Conservation (phyloP, 441 rosid species). For the Croton setiger region DNA sequence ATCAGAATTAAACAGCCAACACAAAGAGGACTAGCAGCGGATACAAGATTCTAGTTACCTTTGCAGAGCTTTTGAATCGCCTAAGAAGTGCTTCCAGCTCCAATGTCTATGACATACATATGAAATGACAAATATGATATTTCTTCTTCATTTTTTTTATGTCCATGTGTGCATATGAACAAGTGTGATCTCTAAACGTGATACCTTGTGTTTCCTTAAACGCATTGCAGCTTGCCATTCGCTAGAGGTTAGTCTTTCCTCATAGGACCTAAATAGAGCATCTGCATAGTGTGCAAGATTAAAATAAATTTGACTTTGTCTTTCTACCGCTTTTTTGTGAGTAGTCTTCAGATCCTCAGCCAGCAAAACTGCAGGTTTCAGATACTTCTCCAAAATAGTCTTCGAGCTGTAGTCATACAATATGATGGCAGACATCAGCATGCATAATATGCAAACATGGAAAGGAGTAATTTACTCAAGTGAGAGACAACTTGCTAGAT, state of each 20-base stretch:
- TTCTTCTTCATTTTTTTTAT: background rate
- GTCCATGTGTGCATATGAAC: too few relatives aligned
- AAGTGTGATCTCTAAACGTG: background rate
- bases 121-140: background rate
- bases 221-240: slow-evolving; percentile 99
- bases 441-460: slow-evolving; percentile 19
- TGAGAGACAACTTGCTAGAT: slow-evolving; percentile 80
- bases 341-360: slow-evolving; percentile 54
- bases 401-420: slow-evolving; percentile 64
- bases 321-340: slow-evolving; percentile 64
- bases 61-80: slow-evolving; percentile 61
- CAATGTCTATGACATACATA: slow-evolving; percentile 38
- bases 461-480: slow-evolving; percentile 18
- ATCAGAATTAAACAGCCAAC: slow-evolving; percentile 10
- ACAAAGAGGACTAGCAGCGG: background rate
- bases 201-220: slow-evolving; percentile 90
- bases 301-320: slow-evolving; percentile 85
- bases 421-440: slow-evolving; percentile 20
- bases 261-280: slow-evolving; percentile 83
- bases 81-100: slow-evolving; percentile 78
- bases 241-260: slow-evolving; percentile 85
- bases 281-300: slow-evolving; percentile 97
- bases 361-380: slow-evolving; percentile 88
- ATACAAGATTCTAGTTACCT: slow-evolving; percentile 40
- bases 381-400: slow-evolving; percentile 90